Conservation (phyloP, 345 rosid genomes). For the Raphanus sativus region DNA sequence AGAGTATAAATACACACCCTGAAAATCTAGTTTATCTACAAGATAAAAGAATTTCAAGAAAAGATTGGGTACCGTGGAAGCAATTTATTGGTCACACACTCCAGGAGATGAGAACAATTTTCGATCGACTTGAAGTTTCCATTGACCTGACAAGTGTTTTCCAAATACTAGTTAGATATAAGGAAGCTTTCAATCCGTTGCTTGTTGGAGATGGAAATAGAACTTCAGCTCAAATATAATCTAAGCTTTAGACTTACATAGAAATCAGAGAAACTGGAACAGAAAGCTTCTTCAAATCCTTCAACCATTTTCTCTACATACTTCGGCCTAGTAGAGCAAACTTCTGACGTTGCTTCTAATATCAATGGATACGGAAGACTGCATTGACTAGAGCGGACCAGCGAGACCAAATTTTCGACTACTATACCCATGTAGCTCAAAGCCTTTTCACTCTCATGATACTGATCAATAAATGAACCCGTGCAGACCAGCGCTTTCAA, state of each 20-base stretch:
- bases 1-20: not conserved
- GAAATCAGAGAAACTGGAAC: constrained; percentile 55
- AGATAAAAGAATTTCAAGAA: constrained; percentile 26
- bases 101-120: constrained; percentile 58
- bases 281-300: constrained; percentile 61
- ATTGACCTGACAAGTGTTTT: constrained; percentile 53
- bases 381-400: constrained; percentile 46
- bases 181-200: no score
- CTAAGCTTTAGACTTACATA: constrained; percentile 79
- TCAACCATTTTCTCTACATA: constrained; percentile 62
- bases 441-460: constrained; percentile 55
- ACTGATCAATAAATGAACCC: constrained; percentile 60
- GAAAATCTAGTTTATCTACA: constrained; percentile 8
- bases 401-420: constrained; percentile 55
- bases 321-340: constrained; percentile 55
- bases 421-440: constrained; percentile 59
- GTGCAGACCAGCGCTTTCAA: constrained; percentile 68
- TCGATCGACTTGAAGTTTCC: constrained; percentile 54
- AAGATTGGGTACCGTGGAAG: constrained; percentile 68
- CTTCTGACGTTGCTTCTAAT: constrained; percentile 61
- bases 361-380: constrained; percentile 54
- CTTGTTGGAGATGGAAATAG: no score
- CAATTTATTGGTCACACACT: constrained; percentile 63
- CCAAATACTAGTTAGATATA: constrained; percentile 52
- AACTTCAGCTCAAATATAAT: no score